A percentile compares a stretch with the other conserved stretches of the same genome.
Conservation (phyloP, 345 rosid genomes). For the Moricandia arvensis region DNA sequence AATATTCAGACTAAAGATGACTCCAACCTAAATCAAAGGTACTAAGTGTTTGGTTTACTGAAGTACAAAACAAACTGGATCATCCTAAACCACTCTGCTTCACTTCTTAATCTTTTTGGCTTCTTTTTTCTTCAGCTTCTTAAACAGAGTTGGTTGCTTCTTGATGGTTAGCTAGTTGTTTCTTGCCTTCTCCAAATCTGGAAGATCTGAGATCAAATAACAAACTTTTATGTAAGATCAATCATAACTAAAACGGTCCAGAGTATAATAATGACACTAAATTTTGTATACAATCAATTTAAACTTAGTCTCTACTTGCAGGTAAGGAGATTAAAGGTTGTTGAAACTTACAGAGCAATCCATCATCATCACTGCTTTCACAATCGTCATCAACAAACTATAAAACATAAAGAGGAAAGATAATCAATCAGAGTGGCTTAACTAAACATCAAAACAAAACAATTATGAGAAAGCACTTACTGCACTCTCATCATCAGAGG, state of each 20-base stretch:
- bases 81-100: conserved; percentile 17
- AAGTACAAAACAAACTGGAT: not conserved
- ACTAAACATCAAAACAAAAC: not conserved
- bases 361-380: conserved; percentile 85
- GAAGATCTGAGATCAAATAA: conserved; percentile 64
- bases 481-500: conserved; percentile 58
- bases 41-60: not conserved
- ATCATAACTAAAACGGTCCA: not conserved
- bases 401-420: conserved; percentile 21
- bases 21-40: not conserved
- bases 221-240: not conserved
- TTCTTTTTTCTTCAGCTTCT: conserved; percentile 9
- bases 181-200: conserved; percentile 94
- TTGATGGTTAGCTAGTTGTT: conserved; percentile 31
- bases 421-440: not conserved
- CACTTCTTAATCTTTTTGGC: conserved; percentile 1
- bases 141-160: conserved; percentile 20
- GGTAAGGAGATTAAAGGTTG: conserved; percentile 10
- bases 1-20: not conserved
- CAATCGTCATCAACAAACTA: conserved; percentile 60
- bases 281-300: not conserved
- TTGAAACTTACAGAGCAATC: conserved; percentile 86
- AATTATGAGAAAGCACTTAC: conserved; percentile 41
- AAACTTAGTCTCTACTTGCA: not conserved
- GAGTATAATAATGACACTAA: not conserved